These are phyloP conservation scores for Nidularia pulvinata DNA, from an alignment of 768 basidiomycete species.

Conservation along the genomic window DNA sequence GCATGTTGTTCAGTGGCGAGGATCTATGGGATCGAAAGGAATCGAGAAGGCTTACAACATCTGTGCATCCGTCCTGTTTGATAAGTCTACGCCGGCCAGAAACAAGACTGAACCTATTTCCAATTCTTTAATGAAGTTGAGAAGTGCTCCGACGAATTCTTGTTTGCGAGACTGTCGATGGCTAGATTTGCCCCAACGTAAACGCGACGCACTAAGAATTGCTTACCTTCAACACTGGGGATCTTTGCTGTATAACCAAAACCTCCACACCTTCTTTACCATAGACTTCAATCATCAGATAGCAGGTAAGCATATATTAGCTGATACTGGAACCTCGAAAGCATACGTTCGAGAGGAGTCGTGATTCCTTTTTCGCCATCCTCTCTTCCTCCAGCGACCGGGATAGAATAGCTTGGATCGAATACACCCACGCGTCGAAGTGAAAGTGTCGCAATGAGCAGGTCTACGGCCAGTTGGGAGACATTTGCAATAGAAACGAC, in stretches of 20 bases:
- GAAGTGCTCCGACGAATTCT: constrained; percentile 57
- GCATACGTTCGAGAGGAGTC: constrained; percentile 75
- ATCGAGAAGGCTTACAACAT: constrained; percentile 55
- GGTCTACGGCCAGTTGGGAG: constrained; percentile 75
- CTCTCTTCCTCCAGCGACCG: constrained; percentile 75
- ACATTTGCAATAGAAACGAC: constrained; percentile 83
- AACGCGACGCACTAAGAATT: too few relatives aligned
- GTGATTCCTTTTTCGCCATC: constrained; percentile 60
- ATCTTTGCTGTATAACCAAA: constrained; percentile 76
- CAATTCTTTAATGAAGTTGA: constrained; percentile 53
- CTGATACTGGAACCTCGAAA: not conserved
- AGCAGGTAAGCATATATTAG: too few relatives aligned
- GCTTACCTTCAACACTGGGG: constrained; percentile 74
- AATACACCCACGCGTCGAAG: constrained; percentile 63
- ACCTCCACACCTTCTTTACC: constrained; percentile 47
- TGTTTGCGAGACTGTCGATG: constrained; percentile 59
- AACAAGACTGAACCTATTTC: constrained; percentile 56
- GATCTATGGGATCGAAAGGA: not conserved
- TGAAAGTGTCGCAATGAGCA: constrained; percentile 67
- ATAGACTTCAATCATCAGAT: constrained; percentile 48
- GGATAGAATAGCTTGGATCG: constrained; percentile 61
- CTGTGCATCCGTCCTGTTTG: constrained; percentile 74
- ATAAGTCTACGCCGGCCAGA: constrained; percentile 74
- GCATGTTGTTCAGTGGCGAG: not conserved
- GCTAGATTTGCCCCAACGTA: not conserved